phyloP scores from a whole-genome alignment of 2,329 filamentous ascomycete species.

The Xylariales sp. region DNA sequence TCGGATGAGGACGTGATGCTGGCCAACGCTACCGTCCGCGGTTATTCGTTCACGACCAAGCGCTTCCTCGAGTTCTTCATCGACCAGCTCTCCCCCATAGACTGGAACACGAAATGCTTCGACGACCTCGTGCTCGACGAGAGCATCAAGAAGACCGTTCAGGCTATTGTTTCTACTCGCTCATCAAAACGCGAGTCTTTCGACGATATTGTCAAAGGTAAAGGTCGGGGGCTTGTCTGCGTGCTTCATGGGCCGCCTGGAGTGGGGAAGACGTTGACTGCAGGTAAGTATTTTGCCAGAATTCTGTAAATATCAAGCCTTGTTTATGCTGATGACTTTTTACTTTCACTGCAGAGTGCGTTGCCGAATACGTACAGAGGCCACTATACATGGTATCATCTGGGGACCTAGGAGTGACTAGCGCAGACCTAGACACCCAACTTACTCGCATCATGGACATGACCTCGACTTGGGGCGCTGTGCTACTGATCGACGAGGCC shows the following conservation, averaged over 20 bases:
- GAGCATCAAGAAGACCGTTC: conserved; percentile 13
- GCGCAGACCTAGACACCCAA: conserved; percentile 16
- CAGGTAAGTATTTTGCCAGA: conserved; percentile 6
- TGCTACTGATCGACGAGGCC: conserved; percentile 24
- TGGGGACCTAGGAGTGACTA: conserved; percentile 21
- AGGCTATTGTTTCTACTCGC: conserved; percentile 15
- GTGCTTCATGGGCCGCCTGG: conserved; percentile 41
- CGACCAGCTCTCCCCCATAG: conserved; percentile 8
- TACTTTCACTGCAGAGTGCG: conserved; percentile 12
- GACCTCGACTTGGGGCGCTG: conserved; percentile 31
- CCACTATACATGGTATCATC: conserved; percentile 27
- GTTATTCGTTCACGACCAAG: conserved; percentile 25
- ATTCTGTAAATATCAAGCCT: background rate
- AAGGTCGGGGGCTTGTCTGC: conserved; percentile 35
- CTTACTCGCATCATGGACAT: conserved; percentile 28
- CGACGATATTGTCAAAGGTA: conserved; percentile 16
- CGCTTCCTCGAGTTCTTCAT: conserved; percentile 24
- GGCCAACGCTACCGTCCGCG: conserved; percentile 20
- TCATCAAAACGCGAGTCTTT: conserved; percentile 9
- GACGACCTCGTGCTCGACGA: conserved; percentile 15
- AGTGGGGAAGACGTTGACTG: conserved; percentile 36
- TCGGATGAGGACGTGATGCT: conserved; percentile 22
- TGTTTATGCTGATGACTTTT: background rate
- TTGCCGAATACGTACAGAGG: conserved; percentile 25
- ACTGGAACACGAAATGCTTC: conserved; percentile 16